These are phyloP conservation scores for Insectozyma bohioensis DNA, from an alignment of 1,139 yeast species.

Conservation along the genomic window DNA sequence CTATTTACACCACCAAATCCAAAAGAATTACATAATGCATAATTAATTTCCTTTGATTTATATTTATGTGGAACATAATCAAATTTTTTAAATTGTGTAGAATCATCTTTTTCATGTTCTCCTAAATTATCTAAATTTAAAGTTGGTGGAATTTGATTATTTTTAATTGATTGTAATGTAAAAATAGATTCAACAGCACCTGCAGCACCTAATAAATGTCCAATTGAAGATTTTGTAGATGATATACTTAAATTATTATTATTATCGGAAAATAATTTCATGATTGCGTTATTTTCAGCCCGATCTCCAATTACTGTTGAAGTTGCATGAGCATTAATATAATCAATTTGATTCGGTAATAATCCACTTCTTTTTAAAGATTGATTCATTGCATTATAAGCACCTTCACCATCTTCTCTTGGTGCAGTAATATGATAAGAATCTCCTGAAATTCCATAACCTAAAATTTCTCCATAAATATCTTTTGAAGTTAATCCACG, in stretches of 20 bases:
- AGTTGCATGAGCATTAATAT: constrained; percentile 96
- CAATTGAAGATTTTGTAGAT: constrained; percentile 89
- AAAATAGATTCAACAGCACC: constrained; percentile 92
- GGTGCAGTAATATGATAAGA: constrained; percentile 96
- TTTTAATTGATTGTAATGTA: constrained; percentile 63
- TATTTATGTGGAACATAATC: constrained; percentile 61
- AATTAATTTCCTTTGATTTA: constrained; percentile 35
- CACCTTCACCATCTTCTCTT: constrained; percentile 78
- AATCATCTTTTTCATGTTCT: constrained; percentile 39
- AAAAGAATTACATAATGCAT: constrained; percentile 84
- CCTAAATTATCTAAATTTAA: constrained; percentile 63
- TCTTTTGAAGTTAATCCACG: constrained; percentile 55
- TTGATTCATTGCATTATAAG: constrained; percentile 75
- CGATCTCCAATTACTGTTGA: constrained; percentile 87
- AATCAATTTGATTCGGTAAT: constrained; percentile 53
- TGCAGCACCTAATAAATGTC: constrained; percentile 94
- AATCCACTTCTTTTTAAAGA: constrained; percentile 57
- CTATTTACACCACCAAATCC: constrained; percentile 98
- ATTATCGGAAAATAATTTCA: constrained; percentile 42
- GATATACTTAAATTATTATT: constrained; percentile 48
- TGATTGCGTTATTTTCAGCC: constrained; percentile 81
- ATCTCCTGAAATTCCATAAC: constrained; percentile 92
- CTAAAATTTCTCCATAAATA: constrained; percentile 78
- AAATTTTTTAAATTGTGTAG: constrained; percentile 44
- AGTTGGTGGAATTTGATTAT: constrained; percentile 73